A percentile compares a stretch with the other conserved stretches of the same genome.
phyloP scores from a whole-genome alignment of 2,329 filamentous ascomycete species.

The Ceratocystiopsis minuta region DNA sequence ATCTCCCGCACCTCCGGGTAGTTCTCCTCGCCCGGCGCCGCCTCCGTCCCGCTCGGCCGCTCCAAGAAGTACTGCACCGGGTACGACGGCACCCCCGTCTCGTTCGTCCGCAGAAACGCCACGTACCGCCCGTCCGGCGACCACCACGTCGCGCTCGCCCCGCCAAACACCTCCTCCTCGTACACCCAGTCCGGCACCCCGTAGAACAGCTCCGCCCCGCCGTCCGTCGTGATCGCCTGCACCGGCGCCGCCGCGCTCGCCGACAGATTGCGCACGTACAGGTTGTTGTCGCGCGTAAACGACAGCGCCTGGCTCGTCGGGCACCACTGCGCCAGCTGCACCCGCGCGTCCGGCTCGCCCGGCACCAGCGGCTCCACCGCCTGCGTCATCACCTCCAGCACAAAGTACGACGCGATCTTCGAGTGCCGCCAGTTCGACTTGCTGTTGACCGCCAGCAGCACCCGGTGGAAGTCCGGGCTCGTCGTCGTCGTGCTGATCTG shows the following conservation, averaged over 20 bases:
- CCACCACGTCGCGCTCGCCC: slow-evolving; percentile 86
- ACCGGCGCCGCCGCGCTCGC: slow-evolving; percentile 24
- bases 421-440: slow-evolving; percentile 81
- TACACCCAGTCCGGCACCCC: slow-evolving; percentile 97
- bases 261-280: slow-evolving; percentile 53
- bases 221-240: slow-evolving; percentile 66
- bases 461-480: slow-evolving; percentile 68
- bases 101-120: slow-evolving; percentile 85
- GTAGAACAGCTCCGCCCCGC: slow-evolving; percentile 79
- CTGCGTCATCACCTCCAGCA: slow-evolving; percentile 77
- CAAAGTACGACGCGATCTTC: slow-evolving; percentile 70
- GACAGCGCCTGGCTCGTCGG: slow-evolving; percentile 71
- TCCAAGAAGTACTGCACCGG: slow-evolving; percentile 88
- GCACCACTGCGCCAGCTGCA: slow-evolving; percentile 82
- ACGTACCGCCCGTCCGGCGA: slow-evolving; percentile 75
- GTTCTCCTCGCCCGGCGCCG: slow-evolving; percentile 55
- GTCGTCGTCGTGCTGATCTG: slow-evolving; percentile 48
- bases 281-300: slow-evolving; percentile 82
- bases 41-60: slow-evolving; percentile 56
- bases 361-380: slow-evolving; percentile 61
- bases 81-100: slow-evolving; percentile 78
- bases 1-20: slow-evolving; percentile 84
- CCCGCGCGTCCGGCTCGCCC: slow-evolving; percentile 38
- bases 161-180: slow-evolving; percentile 64
- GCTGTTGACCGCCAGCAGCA: slow-evolving; percentile 58